Base-by-base conservation (phyloP, 2,329 filamentous ascomycete species). In the Coleophoma eucalyptorum region DNA sequence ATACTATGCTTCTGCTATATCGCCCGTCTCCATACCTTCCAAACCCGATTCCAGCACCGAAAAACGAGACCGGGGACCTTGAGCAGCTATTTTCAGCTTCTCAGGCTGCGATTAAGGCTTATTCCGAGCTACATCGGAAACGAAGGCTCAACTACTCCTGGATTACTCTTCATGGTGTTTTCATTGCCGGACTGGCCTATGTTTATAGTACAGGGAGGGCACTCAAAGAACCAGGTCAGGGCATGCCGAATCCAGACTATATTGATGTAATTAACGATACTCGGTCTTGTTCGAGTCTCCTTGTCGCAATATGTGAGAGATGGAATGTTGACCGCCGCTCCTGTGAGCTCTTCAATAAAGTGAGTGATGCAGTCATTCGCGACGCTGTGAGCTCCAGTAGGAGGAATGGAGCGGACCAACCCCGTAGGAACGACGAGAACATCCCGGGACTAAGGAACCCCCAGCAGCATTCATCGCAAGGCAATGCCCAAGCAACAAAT, bases 91-190 rank as follows among this genome's bases (percentile, higher is more conserved):
- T 69, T 41, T 60, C 65, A 15, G 69, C 72, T 0, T 64, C 72
- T 1, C 61, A 66, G 18, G 62, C 70, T 11, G 59, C 69, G 0
- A 74, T 76, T 44, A 66, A 60, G 1, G 58, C 73, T 0, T 77
- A 77, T 46, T 66, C 73, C 1, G 67, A 65, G n/a, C 55, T 77
- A 0, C 72, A 75, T 43, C 67, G 68, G 7, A 71, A 69, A 0
- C 63, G 71, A 4, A 70, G 69, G 40, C 70, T 77, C 50, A 77
- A 76, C 54, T 76, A 70, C 37, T 70, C 68, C 0, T 77, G 73
- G 72, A 69, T 76, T 26, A 74, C 74, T 0, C 66, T 77, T 50
- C 74, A 77, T 42, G 66, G 70, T 0, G 66, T 75, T 2, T 77
- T 77, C 56, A 68, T 75, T 47, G 73, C 73, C 0, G 73, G 73